A percentile compares a stretch with the other conserved stretches of the same genome.
These are phyloP conservation scores for Plectosphaerella sp. DNA, from an alignment of 2,329 filamentous ascomycete genomes.

Conservation along the genomic window DNA sequence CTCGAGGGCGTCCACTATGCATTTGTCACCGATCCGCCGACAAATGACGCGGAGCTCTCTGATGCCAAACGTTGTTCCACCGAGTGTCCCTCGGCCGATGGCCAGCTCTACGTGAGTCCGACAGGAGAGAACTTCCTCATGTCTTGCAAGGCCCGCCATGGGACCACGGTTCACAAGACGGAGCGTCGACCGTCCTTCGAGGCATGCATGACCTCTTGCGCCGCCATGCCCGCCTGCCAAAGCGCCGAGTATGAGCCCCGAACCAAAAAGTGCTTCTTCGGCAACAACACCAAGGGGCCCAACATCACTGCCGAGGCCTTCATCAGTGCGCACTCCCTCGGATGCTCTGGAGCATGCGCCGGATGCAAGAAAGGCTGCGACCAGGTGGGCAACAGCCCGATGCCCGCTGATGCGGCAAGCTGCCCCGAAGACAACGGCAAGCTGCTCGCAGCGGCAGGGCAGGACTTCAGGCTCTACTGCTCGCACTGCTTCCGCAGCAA, in stretches of 20 bases:
- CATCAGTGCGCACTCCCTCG: constrained; percentile 10
- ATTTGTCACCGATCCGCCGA: constrained; percentile 8
- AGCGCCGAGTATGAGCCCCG: constrained; percentile 12
- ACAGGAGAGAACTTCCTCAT: constrained; percentile 9
- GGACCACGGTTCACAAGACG: constrained; percentile 8
- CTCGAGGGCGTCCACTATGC: constrained; percentile 4
- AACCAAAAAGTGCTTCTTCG: constrained; percentile 10
- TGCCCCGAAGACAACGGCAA: not conserved
- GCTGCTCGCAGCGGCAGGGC: not conserved
- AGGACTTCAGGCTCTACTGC: constrained; percentile 2
- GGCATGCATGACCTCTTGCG: constrained; percentile 8
- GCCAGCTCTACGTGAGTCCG: constrained; percentile 5
- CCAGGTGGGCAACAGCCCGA: not conserved
- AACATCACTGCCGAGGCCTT: constrained; percentile 11
- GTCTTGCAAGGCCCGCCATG: constrained; percentile 10
- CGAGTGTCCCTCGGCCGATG: constrained; percentile 9
- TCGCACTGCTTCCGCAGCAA: constrained; percentile 4
- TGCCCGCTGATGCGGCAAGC: not conserved
- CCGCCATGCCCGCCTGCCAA: constrained; percentile 10
- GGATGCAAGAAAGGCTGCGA: constrained; percentile 5
- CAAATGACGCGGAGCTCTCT: constrained; percentile 1
- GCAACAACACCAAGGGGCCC: constrained; percentile 7
- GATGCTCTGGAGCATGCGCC: constrained; percentile 9
- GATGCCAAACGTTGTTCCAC: constrained; percentile 11
- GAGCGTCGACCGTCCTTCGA: constrained; percentile 4